Base-by-base conservation (phyloP, 208 protist genomes). In the Leishmania aethiopica region DNA sequence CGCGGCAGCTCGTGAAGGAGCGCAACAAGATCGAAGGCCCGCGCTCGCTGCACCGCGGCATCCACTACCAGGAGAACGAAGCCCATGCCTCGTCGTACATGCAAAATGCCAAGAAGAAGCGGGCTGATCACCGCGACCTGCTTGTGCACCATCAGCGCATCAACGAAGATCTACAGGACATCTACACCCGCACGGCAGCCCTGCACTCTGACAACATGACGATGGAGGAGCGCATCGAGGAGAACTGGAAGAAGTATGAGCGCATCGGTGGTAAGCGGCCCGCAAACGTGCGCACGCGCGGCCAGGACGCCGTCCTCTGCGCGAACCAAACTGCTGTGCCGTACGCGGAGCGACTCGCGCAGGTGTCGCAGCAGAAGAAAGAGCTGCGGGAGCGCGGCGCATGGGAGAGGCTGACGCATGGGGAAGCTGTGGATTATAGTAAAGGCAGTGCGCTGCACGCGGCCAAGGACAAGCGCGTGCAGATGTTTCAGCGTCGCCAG, bases 141-240 rank as follows among this genome's bases (percentile, higher is more conserved):
- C 92, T 97, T 67, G 94, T 97, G 7, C 94, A 97, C 80, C 94
- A 97, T 47, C 94, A 97, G 83, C 94, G 94, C 78, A 93, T 97
- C 81, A 94, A 93, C 82, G 92, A 89, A 19, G 87, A 94, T 6
- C 79, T 97, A 62, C 91, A 97, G 66, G 94, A 96, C 66, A 70
- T 97, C 8, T 97, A 97, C 86, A 75, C 90, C 35, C 92, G 94
- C 78, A 95, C 91, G 17, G 91, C 94, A 0, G 90, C 91, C 35
- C 83, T 97, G 70, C 91, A 96, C 86, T 64, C 88, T 3, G 85
- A 86, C 22, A 85, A 96, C 77, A 88, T 88, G 45, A 97, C 94
- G n/a, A 96, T 97, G 92, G 92, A 95, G 83, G 90, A 97, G 81
- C 92, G 94, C 87, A 96, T 96, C 75, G 92, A 97, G 71, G 90